phyloP scores from a whole-genome alignment of 352 stramenopile genomes.

The Globisporangium paroecandrum region DNA sequence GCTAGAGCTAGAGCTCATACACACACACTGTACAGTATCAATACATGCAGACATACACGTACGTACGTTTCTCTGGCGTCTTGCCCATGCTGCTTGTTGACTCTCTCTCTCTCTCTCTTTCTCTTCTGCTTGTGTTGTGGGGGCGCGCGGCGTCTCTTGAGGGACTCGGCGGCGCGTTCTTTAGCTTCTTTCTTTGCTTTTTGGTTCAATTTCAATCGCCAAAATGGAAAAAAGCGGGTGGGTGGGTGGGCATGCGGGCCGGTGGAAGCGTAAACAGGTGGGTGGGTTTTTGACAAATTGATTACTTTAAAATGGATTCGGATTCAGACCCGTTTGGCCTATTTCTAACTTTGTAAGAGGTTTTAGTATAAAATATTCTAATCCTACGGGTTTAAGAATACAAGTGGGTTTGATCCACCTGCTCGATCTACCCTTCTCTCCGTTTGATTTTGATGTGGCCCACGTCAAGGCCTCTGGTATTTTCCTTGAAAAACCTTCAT shows the following conservation, averaged over 20 bases:
- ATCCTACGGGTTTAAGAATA: too few relatives aligned
- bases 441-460: too few relatives aligned
- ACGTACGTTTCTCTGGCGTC: constrained; percentile 37
- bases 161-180: background rate
- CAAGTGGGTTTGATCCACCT: too few relatives aligned
- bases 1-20: background rate
- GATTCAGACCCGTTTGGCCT: background rate
- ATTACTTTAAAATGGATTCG: background rate
- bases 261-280: background rate
- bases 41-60: background rate
- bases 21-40: background rate
- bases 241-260: background rate
- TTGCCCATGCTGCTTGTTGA: constrained; percentile 36
- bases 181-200: background rate
- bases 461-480: too few relatives aligned
- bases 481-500: too few relatives aligned
- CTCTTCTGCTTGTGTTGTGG: background rate
- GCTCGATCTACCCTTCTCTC: too few relatives aligned
- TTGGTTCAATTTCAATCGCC: background rate
- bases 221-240: background rate
- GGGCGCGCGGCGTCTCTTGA: constrained; percentile 15
- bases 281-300: background rate
- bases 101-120: background rate
- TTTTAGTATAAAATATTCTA: too few relatives aligned
- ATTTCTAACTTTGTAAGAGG: background rate